Percentiles rank a stretch among this genome's conserved stretches.
These are phyloP conservation scores for Prasinococcaceae sp. DNA, from an alignment of 139 green algal genomes.

Conservation along the genomic window DNA sequence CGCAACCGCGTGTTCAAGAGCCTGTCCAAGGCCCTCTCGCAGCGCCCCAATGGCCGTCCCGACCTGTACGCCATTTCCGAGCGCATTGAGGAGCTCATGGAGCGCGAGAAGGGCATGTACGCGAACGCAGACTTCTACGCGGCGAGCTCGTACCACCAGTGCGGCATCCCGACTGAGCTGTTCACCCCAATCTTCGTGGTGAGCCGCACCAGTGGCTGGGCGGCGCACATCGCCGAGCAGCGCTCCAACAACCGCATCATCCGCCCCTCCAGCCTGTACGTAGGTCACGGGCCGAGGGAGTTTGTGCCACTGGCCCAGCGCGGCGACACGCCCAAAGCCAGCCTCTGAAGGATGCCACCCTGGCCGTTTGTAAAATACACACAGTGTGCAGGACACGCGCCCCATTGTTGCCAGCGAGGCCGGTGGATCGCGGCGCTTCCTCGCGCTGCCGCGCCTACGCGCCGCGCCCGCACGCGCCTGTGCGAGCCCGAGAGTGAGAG, in stretches of 20 bases:
- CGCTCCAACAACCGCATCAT: neutral
- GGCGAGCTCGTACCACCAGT: conserved; percentile 5
- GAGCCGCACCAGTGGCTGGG: neutral
- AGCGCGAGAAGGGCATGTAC: conserved; percentile 2
- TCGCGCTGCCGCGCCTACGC: too few relatives aligned
- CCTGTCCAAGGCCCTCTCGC: neutral
- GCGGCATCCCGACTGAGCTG: conserved; percentile 6
- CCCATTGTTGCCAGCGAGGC: too few relatives aligned
- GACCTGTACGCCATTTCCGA: conserved; percentile 2
- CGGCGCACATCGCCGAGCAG: conserved; percentile 5
- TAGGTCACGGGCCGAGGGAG: neutral
- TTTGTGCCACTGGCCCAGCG: neutral
- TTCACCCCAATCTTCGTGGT: conserved; percentile 11
- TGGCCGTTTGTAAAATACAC: too few relatives aligned
- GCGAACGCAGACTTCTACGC: conserved; percentile 10
- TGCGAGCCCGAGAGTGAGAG: too few relatives aligned
- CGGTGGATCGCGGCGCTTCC: too few relatives aligned
- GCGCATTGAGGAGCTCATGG: conserved; percentile 2
- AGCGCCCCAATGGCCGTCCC: neutral
- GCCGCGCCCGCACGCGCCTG: too few relatives aligned
- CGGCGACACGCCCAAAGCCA: too few relatives aligned
- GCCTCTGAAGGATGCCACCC: too few relatives aligned
- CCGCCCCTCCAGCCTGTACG: neutral
- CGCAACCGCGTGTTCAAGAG: conserved; percentile 7
- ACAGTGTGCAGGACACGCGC: too few relatives aligned